phyloP scores from a whole-genome alignment of 208 protist species.

The Leishmania gerbilli region DNA sequence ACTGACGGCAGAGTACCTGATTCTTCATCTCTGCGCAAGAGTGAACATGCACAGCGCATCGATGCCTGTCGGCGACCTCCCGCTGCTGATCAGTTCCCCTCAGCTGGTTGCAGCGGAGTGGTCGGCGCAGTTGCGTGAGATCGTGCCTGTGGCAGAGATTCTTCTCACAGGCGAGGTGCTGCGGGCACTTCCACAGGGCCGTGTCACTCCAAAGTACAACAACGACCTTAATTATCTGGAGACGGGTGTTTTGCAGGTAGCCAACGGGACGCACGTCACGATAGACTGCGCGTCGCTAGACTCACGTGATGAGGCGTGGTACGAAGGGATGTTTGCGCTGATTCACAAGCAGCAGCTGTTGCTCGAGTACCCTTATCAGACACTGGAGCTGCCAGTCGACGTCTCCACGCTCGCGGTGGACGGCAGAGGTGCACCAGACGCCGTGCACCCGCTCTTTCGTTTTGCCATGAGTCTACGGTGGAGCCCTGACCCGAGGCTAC shows the following conservation, averaged over 20 bases:
- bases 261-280: conserved; percentile 83
- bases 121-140: conserved; percentile 40
- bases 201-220: conserved; percentile 53
- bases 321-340: conserved; percentile 56
- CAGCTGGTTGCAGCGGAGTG: conserved; percentile 36
- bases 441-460: conserved; percentile 36
- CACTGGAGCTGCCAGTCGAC: conserved; percentile 61
- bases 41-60: conserved; percentile 48
- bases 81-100: conserved; percentile 50
- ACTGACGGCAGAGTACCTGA: conserved; percentile 65
- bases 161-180: conserved; percentile 31
- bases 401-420: conserved; percentile 63
- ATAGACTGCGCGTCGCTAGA: conserved; percentile 54
- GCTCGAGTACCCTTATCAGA: conserved; percentile 76
- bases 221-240: conserved; percentile 57
- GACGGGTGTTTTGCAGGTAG: conserved; percentile 73
- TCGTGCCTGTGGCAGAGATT: conserved; percentile 65
- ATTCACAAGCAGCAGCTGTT: conserved; percentile 69
- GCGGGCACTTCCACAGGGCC: conserved; percentile 1
- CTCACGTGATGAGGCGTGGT: conserved; percentile 23
- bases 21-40: conserved; percentile 70
- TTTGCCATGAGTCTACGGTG: conserved; percentile 48
- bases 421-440: background rate
- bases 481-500: too few relatives aligned
- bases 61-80: conserved; percentile 78